A percentile compares a stretch with the other conserved stretches of the same genome.
These are phyloP conservation scores for Casuarina cunninghamiana DNA, from an alignment of 306 rosid species.

Conservation along the genomic window DNA sequence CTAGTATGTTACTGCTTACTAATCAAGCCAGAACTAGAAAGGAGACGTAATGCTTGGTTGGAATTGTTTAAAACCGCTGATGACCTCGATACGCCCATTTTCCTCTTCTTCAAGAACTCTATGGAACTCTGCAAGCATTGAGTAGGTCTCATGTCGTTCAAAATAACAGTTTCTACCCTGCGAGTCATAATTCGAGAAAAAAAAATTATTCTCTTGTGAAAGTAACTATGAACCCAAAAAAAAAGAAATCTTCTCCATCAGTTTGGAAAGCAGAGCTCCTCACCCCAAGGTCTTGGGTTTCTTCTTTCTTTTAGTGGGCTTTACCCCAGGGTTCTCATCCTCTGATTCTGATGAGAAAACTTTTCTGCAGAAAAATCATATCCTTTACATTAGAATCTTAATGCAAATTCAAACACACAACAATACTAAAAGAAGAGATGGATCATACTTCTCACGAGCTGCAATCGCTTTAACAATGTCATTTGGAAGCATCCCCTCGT, in stretches of 20 bases:
- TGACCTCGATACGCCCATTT: conserved; percentile 72
- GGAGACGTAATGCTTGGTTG: conserved; percentile 75
- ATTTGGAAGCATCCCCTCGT: conserved; percentile 69
- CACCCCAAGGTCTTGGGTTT: conserved; percentile 61
- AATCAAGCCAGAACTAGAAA: conserved; percentile 60
- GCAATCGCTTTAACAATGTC: conserved; percentile 75
- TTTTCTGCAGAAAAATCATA: conserved; percentile 49
- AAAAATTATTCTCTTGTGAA: conserved; percentile 6
- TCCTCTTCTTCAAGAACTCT: conserved; percentile 75
- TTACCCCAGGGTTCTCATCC: conserved; percentile 52
- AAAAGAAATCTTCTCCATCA: not conserved
- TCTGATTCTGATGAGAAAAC: conserved; percentile 54
- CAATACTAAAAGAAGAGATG: not conserved
- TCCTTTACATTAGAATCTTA: conserved; percentile 20
- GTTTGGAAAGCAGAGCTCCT: conserved; percentile 18
- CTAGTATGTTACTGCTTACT: conserved; percentile 34
- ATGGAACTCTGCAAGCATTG: conserved; percentile 64
- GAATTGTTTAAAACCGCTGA: conserved; percentile 74
- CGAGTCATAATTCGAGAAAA: conserved; percentile 24
- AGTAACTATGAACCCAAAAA: not conserved
- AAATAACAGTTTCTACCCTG: conserved; percentile 63
- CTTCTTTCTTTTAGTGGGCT: conserved; percentile 55
- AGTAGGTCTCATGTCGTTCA: conserved; percentile 58
- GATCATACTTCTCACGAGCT: conserved; percentile 71
- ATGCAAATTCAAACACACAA: conserved; percentile 2